These are phyloP conservation scores for Tilletia walkeri DNA, from an alignment of 1,284 basidiomycete species.

Conservation along the genomic window DNA sequence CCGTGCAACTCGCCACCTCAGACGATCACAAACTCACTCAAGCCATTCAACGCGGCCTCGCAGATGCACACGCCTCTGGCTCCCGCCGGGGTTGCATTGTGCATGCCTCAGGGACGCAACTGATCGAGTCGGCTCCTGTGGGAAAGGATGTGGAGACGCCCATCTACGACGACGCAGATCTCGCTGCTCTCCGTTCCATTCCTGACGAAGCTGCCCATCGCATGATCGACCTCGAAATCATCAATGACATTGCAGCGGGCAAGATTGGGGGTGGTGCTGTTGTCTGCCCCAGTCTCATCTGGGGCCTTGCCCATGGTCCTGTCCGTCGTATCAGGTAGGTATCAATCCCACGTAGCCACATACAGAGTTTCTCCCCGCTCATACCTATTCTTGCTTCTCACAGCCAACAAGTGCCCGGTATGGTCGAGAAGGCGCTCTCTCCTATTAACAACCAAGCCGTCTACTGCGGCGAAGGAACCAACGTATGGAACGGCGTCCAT, in stretches of 20 bases:
- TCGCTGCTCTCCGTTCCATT: conserved; percentile 14
- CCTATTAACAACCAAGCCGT: conserved; percentile 20
- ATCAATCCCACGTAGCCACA: too few relatives aligned
- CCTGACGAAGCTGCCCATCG: conserved; percentile 27
- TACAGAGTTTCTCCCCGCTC: too few relatives aligned
- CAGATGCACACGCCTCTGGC: background rate
- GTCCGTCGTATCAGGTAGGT: background rate
- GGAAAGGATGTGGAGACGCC: conserved; percentile 23
- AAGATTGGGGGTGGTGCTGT: conserved; percentile 21
- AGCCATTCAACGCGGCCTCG: conserved; percentile 24
- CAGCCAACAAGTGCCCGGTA: conserved; percentile 18
- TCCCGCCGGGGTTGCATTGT: conserved; percentile 18
- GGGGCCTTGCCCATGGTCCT: conserved; percentile 22
- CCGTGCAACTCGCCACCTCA: conserved; percentile 23
- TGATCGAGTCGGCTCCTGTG: conserved; percentile 22
- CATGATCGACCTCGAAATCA: conserved; percentile 27
- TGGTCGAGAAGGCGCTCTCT: conserved; percentile 24
- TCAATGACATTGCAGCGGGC: conserved; percentile 1
- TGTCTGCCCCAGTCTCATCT: conserved; percentile 26
- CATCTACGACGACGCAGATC: conserved; percentile 21
- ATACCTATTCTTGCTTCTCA: background rate
- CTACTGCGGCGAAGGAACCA: conserved; percentile 24
- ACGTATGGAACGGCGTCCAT: conserved; percentile 23
- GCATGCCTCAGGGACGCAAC: conserved; percentile 23
- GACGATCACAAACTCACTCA: conserved; percentile 26